Evolutionary conservation across 2,329 filamentous ascomycete genomes (phyloP), one percentile per base, ranked within the genome.

Genomic region (Phialemonium atrogriseum): DNA sequence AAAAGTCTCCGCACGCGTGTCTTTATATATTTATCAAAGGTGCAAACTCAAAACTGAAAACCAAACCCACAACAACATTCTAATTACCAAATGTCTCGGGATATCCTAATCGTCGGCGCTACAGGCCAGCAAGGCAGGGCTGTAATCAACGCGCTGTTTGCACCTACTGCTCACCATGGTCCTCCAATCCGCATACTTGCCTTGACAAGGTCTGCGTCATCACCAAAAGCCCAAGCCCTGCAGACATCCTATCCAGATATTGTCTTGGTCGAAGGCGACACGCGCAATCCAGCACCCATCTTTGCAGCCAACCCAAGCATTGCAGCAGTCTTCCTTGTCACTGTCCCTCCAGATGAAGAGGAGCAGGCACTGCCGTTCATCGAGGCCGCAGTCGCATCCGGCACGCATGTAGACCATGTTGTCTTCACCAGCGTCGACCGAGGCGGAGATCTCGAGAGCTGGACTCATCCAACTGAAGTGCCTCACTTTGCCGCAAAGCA

Each of bases 311-410:
- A 46, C 10, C 44, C 48, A 8, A 25, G 9, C 4, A 44, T 51
- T 4, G 31, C 44, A n/a, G 41, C 48, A 1, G 9, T 43, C 11
- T 49, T 51, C 15, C 15, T 51, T 16, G 47, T 51, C 10, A 52
- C 49, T 1, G 43, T 51, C 1, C 46, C 49, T 0, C 44, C 45
- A 1, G 37, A 47, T 2, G 49, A 52, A 3, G 47, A 52, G 16
- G 32, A 17, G 2, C 41, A 47, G 12, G 46, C 45, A 0, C 15
- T 44, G 0, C 45, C 49, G 5, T 40, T 51, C 2, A 44, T 51
- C 11, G 44, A 50, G 18, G 40, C 41, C 7, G 46, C 46, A 7
- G 20, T 41, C 12, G 28, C 36, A 14, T 17, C 27, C 3, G 30
- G 34, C 0, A 9, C 20, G 0, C 17, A 27, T n/a, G 30, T 50